Percentiles rank a stretch among this genome's conserved stretches.
Evolutionary conservation across 1,284 basidiomycete genomes (phyloP).

Genomic region (Neotropicomus parvogracilis): DNA sequence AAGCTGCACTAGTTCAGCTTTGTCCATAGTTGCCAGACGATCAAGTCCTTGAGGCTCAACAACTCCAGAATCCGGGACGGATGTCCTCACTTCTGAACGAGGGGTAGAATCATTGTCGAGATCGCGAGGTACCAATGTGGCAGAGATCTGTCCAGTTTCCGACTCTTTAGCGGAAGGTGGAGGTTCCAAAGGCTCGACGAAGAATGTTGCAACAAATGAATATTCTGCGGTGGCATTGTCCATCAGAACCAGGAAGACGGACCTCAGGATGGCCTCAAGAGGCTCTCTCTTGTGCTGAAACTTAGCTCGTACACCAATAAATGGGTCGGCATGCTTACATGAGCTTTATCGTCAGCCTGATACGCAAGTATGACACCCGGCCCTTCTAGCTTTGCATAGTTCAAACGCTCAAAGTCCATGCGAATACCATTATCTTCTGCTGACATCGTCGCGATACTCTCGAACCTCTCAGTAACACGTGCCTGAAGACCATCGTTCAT

Average conservation of each 20-base stretch:
- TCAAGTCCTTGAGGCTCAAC: conserved; percentile 21
- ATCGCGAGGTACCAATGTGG: conserved; percentile 27
- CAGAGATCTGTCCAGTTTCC: conserved; percentile 36
- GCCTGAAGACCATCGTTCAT: conserved; percentile 38
- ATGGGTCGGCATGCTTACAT: conserved; percentile 49
- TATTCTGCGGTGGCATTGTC: conserved; percentile 93
- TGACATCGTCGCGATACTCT: conserved; percentile 46
- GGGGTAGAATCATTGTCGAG: conserved; percentile 34
- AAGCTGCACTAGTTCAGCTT: conserved; percentile 56
- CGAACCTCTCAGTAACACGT: conserved; percentile 61
- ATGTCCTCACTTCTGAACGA: conserved; percentile 40
- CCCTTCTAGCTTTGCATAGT: conserved; percentile 71
- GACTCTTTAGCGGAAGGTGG: conserved; percentile 35
- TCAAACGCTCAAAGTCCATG: conserved; percentile 55
- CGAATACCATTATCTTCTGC: conserved; percentile 39
- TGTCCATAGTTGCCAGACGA: conserved; percentile 38
- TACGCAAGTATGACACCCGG: conserved; percentile 78
- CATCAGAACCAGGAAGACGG: conserved; percentile 83
- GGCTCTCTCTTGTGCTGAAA: conserved; percentile 67
- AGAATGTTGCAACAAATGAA: conserved; percentile 77
- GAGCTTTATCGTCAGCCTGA: conserved; percentile 80
- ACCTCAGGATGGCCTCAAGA: conserved; percentile 79
- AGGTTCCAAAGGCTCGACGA: conserved; percentile 35
- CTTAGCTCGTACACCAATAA: conserved; percentile 7
- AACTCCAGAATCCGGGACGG: conserved; percentile 8